Base-by-base conservation (phyloP, 2,329 filamentous ascomycete genomes). In the Pseudocercospora cruenta region DNA sequence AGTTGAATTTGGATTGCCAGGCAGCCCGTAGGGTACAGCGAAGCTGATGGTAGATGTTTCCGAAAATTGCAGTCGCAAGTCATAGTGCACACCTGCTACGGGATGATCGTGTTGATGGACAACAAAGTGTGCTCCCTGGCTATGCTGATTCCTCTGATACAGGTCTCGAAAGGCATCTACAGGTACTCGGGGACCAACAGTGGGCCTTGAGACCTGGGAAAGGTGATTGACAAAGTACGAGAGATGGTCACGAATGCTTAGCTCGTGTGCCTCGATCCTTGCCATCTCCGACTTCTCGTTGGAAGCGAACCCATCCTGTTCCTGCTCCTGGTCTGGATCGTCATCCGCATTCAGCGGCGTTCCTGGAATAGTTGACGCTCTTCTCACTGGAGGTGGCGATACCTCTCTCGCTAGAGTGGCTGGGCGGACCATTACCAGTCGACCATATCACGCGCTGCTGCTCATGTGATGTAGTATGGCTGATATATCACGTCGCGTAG, bases 51-150 rank as follows among this genome's bases (percentile, higher is more conserved):
- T 89, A 73, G 89, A 91, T 0, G 85, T 84, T 64, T 84, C 82
- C 31, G 90, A 91, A 74, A 91, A 89, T 75, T 92, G 89, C 19
- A 92, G 80, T 2, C 90, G 83, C 21, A 92, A 81, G 76, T 92
- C 90, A 79, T 92, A 78, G 36, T 78, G 76, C 10, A 77, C 76
- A 33, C 76, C 89, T 9, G 90, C 88, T 51, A 90, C 76, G 1
- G 90, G 90, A 74, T 92, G 90, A 73, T 91, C 89, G 74, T 92
- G 89, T 73, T 92, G 89, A 75, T 92, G 89, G 43, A 92, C 83
- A 60, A 92, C 86, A 73, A 91, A 92, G 43, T 81, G 79, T 22
- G 77, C 76, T 8, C 85, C 85, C 51, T 81, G 67, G 0, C 74
- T 63, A 64, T 82, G 77, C 58, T 80, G 75, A 68, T 85, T 86